Evolutionary conservation across 768 basidiomycete species (phyloP), one percentile per base, ranked within the genome.

Genomic region (Phylloporus sp.): DNA sequence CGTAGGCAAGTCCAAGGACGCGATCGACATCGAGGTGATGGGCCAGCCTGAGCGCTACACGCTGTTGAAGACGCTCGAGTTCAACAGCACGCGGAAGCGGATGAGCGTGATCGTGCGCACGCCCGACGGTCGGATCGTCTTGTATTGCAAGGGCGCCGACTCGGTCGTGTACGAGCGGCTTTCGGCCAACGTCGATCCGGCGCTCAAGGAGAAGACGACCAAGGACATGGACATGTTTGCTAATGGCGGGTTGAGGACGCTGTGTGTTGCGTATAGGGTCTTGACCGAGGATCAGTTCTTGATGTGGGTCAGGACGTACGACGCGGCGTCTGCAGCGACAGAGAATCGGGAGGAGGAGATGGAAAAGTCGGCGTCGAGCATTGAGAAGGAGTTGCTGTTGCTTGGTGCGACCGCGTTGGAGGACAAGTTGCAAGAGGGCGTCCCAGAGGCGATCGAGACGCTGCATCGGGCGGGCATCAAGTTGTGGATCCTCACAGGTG

Each of bases 121-220:
- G 42, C 90, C 95, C 0, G 86, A 91, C 46, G 90, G 91, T 15
- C 73, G 75, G 56, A 70, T 96, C 50, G 71, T 93, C 22, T 69
- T 97, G 48, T 95, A 93, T 62, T 88, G 85, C 78, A 98, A 97
- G 68, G 95, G 95, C n/a, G 95, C 95, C 13, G 95, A 98, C 66
- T 87, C 82, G 55, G 92, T 98, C 58, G 86, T 98, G 57, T 95
- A 94, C 60, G 82, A 84, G 55, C 81, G 94, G 10, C 76, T 98
- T 3, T 76, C 79, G n/a, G 68, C 72, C 38, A 79, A 87, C 54
- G 89, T 90, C 59, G 89, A 95, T 58, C 71, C 73, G 2, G 70
- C 53, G 33, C 58, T 96, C 53, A 90, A 90, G 71, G 82, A 80
- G 35, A 71, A 81, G 62, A 97, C 94, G 35, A 74, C 73, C 55